Percentiles rank a stretch among this genome's conserved stretches.
Conservation (phyloP, 1,284 basidiomycete species). For the Trichosporon sp. region DNA sequence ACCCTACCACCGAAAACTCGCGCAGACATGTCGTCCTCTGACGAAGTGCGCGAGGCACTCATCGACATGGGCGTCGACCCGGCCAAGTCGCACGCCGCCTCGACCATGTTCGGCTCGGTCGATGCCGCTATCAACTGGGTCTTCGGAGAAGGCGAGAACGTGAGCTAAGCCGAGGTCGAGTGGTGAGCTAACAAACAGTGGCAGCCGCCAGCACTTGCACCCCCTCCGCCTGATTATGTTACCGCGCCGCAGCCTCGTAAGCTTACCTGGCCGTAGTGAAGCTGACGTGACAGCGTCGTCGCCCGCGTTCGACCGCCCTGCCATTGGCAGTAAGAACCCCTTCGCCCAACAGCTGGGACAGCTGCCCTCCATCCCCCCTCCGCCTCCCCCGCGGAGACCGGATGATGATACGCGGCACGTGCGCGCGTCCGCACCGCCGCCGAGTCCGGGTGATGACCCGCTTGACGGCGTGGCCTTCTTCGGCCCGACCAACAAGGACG, state of each 20-base stretch:
- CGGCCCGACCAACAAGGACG: slow-evolving; percentile 39
- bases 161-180: slow-evolving; percentile 15
- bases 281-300: slow-evolving; percentile 4
- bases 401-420: slow-evolving; percentile 33
- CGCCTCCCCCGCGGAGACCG: slow-evolving; percentile 36
- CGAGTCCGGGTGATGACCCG: slow-evolving; percentile 25
- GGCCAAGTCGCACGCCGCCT: slow-evolving; percentile 32
- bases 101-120: slow-evolving; percentile 28
- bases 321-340: slow-evolving; percentile 14
- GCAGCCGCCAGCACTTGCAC: not conserved
- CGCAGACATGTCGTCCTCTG: slow-evolving; percentile 27
- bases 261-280: not conserved
- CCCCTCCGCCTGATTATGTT: not conserved
- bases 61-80: slow-evolving; percentile 40
- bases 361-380: not conserved
- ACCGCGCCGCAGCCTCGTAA: not conserved
- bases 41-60: slow-evolving; percentile 25
- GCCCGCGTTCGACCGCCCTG: slow-evolving; percentile 4
- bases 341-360: slow-evolving; percentile 24
- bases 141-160: slow-evolving; percentile 40
- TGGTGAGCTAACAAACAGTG: not conserved
- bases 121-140: slow-evolving; percentile 46
- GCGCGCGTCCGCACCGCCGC: slow-evolving; percentile 40
- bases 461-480: slow-evolving; percentile 23
- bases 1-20: not conserved